These are phyloP conservation scores for Cnidoscolus chayamansa DNA, from an alignment of 441 rosid genomes.

Conservation along the genomic window DNA sequence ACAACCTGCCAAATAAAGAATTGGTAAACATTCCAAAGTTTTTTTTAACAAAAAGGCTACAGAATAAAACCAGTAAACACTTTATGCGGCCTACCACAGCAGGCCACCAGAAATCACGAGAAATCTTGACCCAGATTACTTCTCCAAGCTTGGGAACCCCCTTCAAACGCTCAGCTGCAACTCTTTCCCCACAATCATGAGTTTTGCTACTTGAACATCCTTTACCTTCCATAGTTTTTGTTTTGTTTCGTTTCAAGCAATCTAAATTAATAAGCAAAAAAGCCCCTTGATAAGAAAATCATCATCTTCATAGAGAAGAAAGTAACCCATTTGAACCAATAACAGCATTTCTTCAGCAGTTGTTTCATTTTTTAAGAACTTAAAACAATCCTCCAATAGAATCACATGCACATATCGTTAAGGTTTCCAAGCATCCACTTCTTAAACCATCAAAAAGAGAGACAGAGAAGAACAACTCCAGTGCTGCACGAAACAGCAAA, in stretches of 20 bases:
- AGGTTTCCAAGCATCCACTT: not conserved
- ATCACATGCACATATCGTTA: not conserved
- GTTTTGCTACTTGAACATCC: constrained; percentile 13
- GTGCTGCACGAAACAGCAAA: not conserved
- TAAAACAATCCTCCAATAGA: not conserved
- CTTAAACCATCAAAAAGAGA: not conserved
- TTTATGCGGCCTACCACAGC: constrained; percentile 41
- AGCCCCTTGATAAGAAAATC: too few species aligned
- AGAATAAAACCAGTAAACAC: constrained; percentile 9
- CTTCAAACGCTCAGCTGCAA: constrained; percentile 21
- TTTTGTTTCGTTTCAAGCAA: constrained; percentile 6
- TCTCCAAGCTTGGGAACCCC: constrained; percentile 34
- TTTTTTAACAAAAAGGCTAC: not conserved
- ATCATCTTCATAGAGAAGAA: not conserved
- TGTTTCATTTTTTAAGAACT: too few species aligned
- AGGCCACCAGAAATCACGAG: constrained; percentile 54
- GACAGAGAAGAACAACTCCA: not conserved
- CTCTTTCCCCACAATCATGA: constrained; percentile 18
- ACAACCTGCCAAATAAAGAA: constrained; percentile 40
- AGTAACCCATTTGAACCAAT: not conserved
- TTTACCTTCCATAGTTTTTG: constrained; percentile 26
- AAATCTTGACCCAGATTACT: constrained; percentile 44
- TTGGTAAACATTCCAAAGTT: constrained; percentile 9
- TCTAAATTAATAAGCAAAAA: constrained; percentile 17
- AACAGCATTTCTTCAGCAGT: not conserved